A percentile compares a stretch with the other conserved stretches of the same genome.
Evolutionary conservation across 208 protist species (phyloP).

Genomic region (Trypanosoma conorhini): DNA sequence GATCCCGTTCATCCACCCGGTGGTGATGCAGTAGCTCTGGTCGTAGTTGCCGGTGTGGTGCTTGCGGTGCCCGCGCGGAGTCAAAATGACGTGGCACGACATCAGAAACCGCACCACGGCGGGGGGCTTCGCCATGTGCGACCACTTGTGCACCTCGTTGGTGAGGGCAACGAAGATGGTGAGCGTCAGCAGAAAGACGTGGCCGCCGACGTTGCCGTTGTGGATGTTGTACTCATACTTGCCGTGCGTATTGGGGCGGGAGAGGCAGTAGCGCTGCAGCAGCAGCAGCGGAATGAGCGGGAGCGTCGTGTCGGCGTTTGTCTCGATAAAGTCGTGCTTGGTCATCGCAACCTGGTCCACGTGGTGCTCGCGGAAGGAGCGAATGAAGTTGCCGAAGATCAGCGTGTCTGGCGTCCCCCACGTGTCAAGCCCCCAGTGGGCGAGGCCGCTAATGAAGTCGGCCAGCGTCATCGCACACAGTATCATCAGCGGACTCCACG

Average conservation of each 20-base stretch:
- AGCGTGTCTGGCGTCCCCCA: constrained; percentile 91
- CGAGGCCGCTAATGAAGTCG: constrained; percentile 91
- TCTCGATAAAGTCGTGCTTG: constrained; percentile 95
- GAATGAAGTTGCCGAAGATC: constrained; percentile 93
- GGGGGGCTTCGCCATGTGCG: constrained; percentile 80
- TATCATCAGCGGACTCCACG: constrained; percentile 68
- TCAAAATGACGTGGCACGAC: constrained; percentile 76
- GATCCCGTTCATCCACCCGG: constrained; percentile 92
- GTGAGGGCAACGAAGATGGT: constrained; percentile 87
- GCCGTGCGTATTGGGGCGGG: constrained; percentile 31
- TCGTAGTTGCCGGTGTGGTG: constrained; percentile 94
- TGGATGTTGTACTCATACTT: constrained; percentile 60
- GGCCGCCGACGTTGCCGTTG: constrained; percentile 54
- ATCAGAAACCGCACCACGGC: constrained; percentile 65
- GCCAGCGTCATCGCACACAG: constrained; percentile 82
- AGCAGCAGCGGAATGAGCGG: constrained; percentile 77
- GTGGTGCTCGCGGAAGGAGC: constrained; percentile 95
- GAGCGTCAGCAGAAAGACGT: constrained; percentile 74
- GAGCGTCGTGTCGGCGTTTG: constrained; percentile 94
- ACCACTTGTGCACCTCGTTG: constrained; percentile 96
- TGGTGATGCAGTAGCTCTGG: constrained; percentile 96
- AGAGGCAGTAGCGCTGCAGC: constrained; percentile 49
- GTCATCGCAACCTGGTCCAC: constrained; percentile 91
- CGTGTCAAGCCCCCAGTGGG: constrained; percentile 94
- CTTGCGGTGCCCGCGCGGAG: constrained; percentile 78